Conservation (phyloP, 106 monocot genomes). For the Phalaenopsis equestris region DNA sequence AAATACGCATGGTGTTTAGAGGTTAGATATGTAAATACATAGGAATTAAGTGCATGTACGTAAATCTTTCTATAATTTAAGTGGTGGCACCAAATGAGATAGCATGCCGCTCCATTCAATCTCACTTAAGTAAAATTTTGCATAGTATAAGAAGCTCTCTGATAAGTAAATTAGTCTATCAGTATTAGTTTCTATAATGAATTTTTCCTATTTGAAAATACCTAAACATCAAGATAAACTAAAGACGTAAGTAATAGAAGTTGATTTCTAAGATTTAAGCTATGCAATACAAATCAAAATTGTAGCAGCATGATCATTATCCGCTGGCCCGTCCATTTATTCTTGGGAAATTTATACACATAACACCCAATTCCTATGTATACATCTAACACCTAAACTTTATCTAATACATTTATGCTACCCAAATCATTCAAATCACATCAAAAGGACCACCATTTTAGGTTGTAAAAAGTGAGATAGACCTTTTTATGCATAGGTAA, state of each 20-base stretch:
- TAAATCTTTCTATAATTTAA: too few relatives aligned
- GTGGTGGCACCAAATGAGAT: background rate
- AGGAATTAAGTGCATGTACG: too few relatives aligned
- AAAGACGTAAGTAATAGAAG: background rate
- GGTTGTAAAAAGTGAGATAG: too few relatives aligned
- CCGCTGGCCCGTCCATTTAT: background rate
- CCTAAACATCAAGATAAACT: background rate
- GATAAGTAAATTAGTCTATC: background rate
- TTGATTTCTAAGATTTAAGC: background rate
- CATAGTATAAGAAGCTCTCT: background rate
- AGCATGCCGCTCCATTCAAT: background rate
- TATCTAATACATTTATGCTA: too few relatives aligned
- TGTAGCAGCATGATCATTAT: background rate
- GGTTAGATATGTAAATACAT: too few relatives aligned
- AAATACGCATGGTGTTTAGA: too few relatives aligned
- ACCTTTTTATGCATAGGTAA: too few relatives aligned
- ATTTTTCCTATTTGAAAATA: background rate
- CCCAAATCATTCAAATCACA: too few relatives aligned
- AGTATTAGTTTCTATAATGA: background rate
- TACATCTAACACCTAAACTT: too few relatives aligned
- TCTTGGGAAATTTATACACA: background rate
- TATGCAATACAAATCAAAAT: background rate
- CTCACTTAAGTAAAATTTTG: background rate
- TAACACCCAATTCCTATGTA: too few relatives aligned
- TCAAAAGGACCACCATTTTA: too few relatives aligned